Percentiles rank a stretch among this genome's conserved stretches.
Evolutionary conservation across 169 alveolate genomes (phyloP).

Genomic region (Sarcocystis neurona): DNA sequence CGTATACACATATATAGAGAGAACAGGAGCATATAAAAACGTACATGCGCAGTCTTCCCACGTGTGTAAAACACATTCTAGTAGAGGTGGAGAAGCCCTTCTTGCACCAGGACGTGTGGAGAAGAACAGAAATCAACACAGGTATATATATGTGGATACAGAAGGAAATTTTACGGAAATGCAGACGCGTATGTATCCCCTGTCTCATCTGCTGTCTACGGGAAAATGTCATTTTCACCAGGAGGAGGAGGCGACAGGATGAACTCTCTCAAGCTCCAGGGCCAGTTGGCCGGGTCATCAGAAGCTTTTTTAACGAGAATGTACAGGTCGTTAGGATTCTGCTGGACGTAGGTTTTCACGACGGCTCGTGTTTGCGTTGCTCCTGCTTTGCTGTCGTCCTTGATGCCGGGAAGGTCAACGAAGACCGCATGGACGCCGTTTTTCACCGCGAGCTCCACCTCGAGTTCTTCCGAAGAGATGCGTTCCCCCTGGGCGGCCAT

Average conservation of each 20-base stretch:
- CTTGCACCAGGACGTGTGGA: not conserved
- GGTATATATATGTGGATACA: not conserved
- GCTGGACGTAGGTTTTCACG: slow-evolving; percentile 83
- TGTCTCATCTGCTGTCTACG: too few species aligned
- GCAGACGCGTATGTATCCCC: too few species aligned
- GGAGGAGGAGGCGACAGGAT: slow-evolving; percentile 78
- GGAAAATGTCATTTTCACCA: too few species aligned
- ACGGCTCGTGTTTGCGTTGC: slow-evolving; percentile 84
- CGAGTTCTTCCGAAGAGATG: slow-evolving; percentile 79
- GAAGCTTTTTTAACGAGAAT: slow-evolving; percentile 85
- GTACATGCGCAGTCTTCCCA: too few species aligned
- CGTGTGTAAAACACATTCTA: not conserved
- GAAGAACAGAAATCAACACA: not conserved
- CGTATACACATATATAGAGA: too few species aligned
- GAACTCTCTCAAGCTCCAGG: slow-evolving; percentile 84
- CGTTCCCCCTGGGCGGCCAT: slow-evolving; percentile 78
- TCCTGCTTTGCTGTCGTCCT: slow-evolving; percentile 88
- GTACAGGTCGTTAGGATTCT: slow-evolving; percentile 87
- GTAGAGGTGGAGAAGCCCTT: not conserved
- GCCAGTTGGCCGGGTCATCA: slow-evolving; percentile 91
- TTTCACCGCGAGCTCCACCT: slow-evolving; percentile 84
- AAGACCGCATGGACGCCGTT: slow-evolving; percentile 86
- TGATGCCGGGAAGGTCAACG: slow-evolving; percentile 89
- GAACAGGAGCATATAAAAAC: too few species aligned
- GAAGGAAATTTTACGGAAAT: too few species aligned